These are phyloP conservation scores for Trichoderma aggressivum DNA, from an alignment of 2,329 filamentous ascomycete genomes.

Conservation along the genomic window DNA sequence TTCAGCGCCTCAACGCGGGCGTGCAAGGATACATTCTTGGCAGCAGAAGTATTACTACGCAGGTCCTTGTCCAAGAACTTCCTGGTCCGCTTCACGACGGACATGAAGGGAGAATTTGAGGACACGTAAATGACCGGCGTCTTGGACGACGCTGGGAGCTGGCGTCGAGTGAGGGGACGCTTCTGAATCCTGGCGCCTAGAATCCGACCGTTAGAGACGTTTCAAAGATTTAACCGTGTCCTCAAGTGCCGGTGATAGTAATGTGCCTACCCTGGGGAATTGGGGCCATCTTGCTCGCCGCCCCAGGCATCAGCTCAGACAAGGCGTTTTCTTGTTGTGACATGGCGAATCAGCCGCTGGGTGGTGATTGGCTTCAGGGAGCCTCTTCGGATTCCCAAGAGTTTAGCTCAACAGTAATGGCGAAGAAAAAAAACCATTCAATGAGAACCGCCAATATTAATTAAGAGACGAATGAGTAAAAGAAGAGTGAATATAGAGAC, in stretches of 20 bases:
- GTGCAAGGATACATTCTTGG: constrained; percentile 45
- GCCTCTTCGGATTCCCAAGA: not conserved
- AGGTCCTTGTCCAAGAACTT: constrained; percentile 57
- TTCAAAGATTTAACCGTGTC: constrained; percentile 1
- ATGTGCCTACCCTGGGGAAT: constrained; percentile 33
- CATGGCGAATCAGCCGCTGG: constrained; percentile 24
- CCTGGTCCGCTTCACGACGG: constrained; percentile 61
- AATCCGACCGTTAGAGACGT: constrained; percentile 4
- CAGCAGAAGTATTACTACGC: constrained; percentile 41
- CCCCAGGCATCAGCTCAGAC: constrained; percentile 23
- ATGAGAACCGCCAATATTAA: not conserved
- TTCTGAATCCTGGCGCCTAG: constrained; percentile 49
- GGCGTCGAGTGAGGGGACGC: constrained; percentile 43
- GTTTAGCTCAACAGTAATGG: not conserved
- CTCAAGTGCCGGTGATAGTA: not conserved
- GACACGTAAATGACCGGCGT: constrained; percentile 61
- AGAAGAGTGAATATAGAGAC: not conserved
- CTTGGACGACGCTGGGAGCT: constrained; percentile 42
- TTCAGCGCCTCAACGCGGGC: constrained; percentile 45
- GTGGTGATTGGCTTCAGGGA: not conserved
- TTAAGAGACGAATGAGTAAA: not conserved
- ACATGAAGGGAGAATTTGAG: constrained; percentile 63
- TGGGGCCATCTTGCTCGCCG: constrained; percentile 34
- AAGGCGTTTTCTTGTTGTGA: constrained; percentile 21
- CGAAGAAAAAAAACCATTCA: not conserved